Evolutionary conservation across 1,139 yeast genomes (phyloP), one percentile per base, ranked within the genome.

Genomic region (Hyphopichia wangnamkhiaoensis): DNA sequence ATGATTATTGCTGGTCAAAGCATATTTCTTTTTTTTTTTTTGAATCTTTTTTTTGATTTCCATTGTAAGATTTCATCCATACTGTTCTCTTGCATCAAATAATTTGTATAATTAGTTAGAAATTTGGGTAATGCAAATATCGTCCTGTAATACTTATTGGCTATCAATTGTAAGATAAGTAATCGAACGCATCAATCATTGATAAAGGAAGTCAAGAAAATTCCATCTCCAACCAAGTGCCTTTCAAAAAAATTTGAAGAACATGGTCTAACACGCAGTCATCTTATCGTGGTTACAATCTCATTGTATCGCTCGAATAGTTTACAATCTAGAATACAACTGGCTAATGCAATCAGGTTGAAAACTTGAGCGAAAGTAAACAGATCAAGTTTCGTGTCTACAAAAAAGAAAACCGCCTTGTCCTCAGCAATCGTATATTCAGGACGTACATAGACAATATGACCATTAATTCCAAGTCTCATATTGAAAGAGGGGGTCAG

Each of bases 401-500:
- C 24, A 21, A 21, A 21, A n/a, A n/a, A n/a, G n/a, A n/a, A n/a
- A n/a, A n/a, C n/a, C n/a, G n/a, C n/a, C n/a, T n/a, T n/a, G n/a
- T n/a, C n/a, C n/a, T 27, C 16, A 13, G 10, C 6, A 16, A 16
- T 12, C 12, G 20, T 28, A 28, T 28, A 28, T 28, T 28, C n/a
- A n/a, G n/a, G n/a, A n/a, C n/a, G 30, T 7, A 27, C 17, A 29
- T 14, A 29, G 9, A 17, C 5, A 7, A 18, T 18, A 30, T 19
- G 24, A 18, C 33, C 23, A 30, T 17, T 4, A 16, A 3, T 30
- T 30, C 33, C 33, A 30, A 19, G 24, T 8, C 9, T 18, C 16
- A 18, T 18, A 12, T 4, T 18, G 33, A 18, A 18, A 17, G 15
- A n/a, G 43, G 43, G 71, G 74, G 59, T 72, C 77, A 72, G 77